Percentiles rank a stretch among this genome's conserved stretches.
phyloP scores from a whole-genome alignment of 2,329 filamentous ascomycete species.

The Pyrenochaeta sp. region DNA sequence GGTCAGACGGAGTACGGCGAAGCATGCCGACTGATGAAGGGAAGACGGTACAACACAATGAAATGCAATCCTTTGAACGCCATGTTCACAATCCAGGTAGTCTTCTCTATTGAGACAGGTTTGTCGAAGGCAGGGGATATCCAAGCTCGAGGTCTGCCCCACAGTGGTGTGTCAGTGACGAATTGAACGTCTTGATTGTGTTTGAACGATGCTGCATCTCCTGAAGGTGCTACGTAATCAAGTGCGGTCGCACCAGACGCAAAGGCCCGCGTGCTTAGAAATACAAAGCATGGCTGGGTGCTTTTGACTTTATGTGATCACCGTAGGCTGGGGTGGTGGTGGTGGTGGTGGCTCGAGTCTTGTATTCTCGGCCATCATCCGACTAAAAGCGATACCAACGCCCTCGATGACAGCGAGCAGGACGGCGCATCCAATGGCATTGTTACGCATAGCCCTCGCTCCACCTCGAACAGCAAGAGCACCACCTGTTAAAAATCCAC shows the following conservation, averaged over 20 bases:
- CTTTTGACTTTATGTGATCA: not conserved
- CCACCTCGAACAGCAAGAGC: conserved; percentile 90
- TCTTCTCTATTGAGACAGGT: not conserved
- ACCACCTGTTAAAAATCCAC: conserved; percentile 90
- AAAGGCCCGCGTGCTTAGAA: not conserved
- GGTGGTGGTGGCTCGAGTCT: conserved; percentile 71
- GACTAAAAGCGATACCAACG: conserved; percentile 91
- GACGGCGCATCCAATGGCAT: conserved; percentile 92
- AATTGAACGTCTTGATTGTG: too few relatives aligned
- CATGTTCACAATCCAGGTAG: not conserved
- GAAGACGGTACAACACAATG: not conserved
- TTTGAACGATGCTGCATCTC: too few relatives aligned
- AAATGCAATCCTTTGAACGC: not conserved
- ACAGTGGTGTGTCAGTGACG: too few relatives aligned
- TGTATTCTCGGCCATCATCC: conserved; percentile 89
- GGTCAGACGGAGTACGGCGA: not conserved
- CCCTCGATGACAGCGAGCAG: conserved; percentile 95
- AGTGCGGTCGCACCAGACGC: too few relatives aligned
- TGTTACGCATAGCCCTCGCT: conserved; percentile 88
- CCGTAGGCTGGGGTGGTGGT: conserved; percentile 37
- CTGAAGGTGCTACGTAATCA: not conserved
- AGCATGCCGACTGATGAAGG: not conserved
- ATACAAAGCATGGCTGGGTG: not conserved
- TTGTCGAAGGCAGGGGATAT: not conserved
- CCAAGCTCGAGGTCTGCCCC: not conserved